Percentiles rank a stretch among this genome's conserved stretches.
These are phyloP conservation scores for Cadophora malorum DNA, from an alignment of 2,329 filamentous ascomycete species.

Conservation along the genomic window DNA sequence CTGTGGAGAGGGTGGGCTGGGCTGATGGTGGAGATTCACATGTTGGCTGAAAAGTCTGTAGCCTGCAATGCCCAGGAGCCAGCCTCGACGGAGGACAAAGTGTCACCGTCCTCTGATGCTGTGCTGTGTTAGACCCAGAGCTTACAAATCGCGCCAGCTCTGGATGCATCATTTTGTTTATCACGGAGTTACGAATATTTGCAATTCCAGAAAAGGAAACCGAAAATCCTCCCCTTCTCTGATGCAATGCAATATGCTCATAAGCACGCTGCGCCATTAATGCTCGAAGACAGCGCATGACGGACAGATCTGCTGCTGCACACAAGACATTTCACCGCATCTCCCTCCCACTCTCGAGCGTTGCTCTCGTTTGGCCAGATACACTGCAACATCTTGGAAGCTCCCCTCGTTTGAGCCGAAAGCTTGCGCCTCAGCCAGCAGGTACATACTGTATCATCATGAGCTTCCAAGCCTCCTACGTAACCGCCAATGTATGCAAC, in stretches of 20 bases:
- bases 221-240: not conserved
- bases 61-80: conserved; percentile 2
- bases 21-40: conserved; percentile 4
- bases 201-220: not conserved
- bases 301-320: conserved; percentile 2
- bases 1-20: not conserved
- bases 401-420: conserved; percentile 2
- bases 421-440: not conserved
- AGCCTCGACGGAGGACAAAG: not conserved
- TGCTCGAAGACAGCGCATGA: conserved; percentile 7
- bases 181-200: not conserved
- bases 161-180: not conserved
- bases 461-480: not conserved
- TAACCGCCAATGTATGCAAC: conserved; percentile 2
- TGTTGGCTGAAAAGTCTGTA: not conserved
- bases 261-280: conserved; percentile 6
- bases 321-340: not conserved
- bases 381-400: not conserved
- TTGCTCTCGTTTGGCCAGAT: not conserved
- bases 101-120: not conserved
- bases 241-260: conserved; percentile 13
- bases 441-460: not conserved
- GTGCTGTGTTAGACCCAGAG: not conserved
- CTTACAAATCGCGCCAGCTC: conserved; percentile 11
- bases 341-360: not conserved